phyloP scores from a whole-genome alignment of 148 eudicot species.

The Camellia japonica region DNA sequence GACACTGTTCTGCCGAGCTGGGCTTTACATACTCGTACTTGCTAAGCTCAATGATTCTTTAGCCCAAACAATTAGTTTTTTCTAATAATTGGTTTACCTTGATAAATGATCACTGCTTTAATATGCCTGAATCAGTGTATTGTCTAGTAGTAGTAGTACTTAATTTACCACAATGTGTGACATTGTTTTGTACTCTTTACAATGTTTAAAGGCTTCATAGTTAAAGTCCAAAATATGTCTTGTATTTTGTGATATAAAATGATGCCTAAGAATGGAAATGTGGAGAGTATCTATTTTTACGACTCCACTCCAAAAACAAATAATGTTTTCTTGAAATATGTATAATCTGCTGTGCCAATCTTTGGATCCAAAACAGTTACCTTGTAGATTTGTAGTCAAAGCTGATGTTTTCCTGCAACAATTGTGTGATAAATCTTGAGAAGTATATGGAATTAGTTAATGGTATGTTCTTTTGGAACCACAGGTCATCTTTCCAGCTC shows the following conservation, averaged over 20 bases:
- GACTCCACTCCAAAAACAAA: background rate
- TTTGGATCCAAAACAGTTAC: constrained; percentile 1
- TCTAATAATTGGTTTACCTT: no score
- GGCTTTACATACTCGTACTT: no score
- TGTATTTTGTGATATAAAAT: background rate
- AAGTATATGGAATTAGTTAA: background rate
- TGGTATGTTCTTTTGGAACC: constrained; percentile 8
- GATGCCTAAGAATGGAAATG: background rate
- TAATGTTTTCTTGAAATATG: background rate
- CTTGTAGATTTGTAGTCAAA: background rate
- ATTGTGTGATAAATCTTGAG: background rate
- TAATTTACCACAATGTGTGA: no score
- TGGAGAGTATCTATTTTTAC: background rate
- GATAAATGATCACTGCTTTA: no score
- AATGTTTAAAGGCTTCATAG: background rate
- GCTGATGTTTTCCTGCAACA: background rate
- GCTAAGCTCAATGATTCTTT: no score
- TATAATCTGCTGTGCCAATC: background rate
- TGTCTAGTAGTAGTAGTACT: no score
- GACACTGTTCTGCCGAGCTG: no score
- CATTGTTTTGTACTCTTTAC: no score
- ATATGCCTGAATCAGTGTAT: no score
- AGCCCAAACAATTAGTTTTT: no score
- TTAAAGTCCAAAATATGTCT: background rate
- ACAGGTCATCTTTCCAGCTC: constrained; percentile 97